phyloP scores from a whole-genome alignment of 352 stramenopile species.

The Phytophthora europaea region DNA sequence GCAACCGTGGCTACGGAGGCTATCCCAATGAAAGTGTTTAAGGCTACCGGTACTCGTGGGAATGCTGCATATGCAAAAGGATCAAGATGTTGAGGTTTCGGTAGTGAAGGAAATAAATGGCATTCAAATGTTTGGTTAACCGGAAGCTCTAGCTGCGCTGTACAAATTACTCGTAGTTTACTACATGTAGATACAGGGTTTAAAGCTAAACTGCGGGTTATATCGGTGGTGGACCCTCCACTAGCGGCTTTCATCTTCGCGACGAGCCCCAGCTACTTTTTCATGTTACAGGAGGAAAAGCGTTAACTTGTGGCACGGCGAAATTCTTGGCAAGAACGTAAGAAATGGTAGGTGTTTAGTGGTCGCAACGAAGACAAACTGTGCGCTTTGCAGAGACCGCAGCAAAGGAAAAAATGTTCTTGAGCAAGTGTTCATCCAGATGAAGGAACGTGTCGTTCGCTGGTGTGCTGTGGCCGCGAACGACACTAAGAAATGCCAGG shows the following conservation, averaged over 20 bases:
- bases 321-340: too few relatives aligned
- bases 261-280: too few relatives aligned
- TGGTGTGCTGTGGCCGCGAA: slow-evolving; percentile 15
- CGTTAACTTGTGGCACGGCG: too few relatives aligned
- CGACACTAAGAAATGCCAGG: slow-evolving; percentile 41
- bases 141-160: too few relatives aligned
- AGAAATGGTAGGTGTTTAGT: slow-evolving; percentile 13
- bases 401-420: slow-evolving; percentile 36
- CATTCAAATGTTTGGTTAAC: not conserved
- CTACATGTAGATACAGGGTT: too few relatives aligned
- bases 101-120: slow-evolving; percentile 5
- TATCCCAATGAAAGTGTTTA: not conserved
- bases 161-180: too few relatives aligned
- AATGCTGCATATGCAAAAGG: not conserved
- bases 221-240: too few relatives aligned
- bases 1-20: slow-evolving; percentile 1
- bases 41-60: not conserved
- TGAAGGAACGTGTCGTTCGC: slow-evolving; percentile 18
- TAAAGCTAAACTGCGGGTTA: too few relatives aligned
- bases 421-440: slow-evolving; percentile 34
- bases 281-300: too few relatives aligned
- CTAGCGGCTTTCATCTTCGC: slow-evolving; percentile 11
- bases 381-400: slow-evolving; percentile 36
- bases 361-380: slow-evolving; percentile 36
- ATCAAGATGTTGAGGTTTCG: not conserved